Evolutionary conservation across 164 flowering plant genomes (phyloP), one percentile per base, ranked within the genome.

Genomic region (Houttuynia cordata): DNA sequence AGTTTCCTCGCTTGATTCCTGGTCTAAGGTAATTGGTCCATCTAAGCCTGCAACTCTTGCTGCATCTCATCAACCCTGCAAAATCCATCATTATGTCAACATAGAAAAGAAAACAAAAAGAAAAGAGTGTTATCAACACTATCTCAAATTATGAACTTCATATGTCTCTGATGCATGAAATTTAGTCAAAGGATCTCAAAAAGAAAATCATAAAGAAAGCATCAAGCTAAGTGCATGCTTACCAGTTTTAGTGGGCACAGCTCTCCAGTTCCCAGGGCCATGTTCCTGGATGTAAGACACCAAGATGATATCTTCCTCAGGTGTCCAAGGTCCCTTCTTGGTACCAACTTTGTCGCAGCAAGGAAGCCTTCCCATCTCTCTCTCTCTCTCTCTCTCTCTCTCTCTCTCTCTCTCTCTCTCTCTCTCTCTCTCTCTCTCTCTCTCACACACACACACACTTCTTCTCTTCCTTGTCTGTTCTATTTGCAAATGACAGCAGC

Each of bases 291-390:
- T 80, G 63, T 89, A 87, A 52, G 97, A 74, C 1, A 71, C 77
- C 62, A 74, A 56, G 65, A 74, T 74, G 66, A 74, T 49, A 53
- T 74, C 77, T 73, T 89, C 96, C 72, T 89, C 96, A 73, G 96
- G 94, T 51, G 96, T 89, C 97, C 97, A 89, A 55, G 97, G 97
- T 53, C 97, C 97, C 70, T 87, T 89, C 94, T 89, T 89, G 71
- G 87, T 76, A 7, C 95, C 89, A 61, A 76, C 88, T 72, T 83
- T 83, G 34, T 85, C 91, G 68, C 91, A 83, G 69, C 91, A 85
- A 55, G 88, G 88, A 61, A 86, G 88, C 60, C 88, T 81, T 56
- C 83, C 88, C 88, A 83, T 85, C 64, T 60, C 74, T 61, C 54
- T 30, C 37, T 30, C 4, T 30, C 37, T 30, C 6, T 30, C 37